Base-by-base conservation (phyloP, 2,329 filamentous ascomycete species). In the Talaromyces sp. region DNA sequence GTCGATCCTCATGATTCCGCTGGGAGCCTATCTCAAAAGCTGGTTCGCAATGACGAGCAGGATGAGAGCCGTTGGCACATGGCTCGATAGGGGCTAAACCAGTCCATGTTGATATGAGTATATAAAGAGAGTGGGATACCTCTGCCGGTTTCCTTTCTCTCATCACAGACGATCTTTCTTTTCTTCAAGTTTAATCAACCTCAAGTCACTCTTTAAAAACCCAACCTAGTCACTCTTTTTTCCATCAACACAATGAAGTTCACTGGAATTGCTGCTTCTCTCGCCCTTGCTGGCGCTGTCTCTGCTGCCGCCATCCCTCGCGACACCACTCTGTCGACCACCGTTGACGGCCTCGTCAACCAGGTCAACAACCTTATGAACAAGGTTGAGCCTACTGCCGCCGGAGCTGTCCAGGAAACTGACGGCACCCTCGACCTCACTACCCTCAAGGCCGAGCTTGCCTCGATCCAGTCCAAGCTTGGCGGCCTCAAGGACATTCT, bases 211-310 rank as follows among this genome's bases (percentile, higher is more conserved):
- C 48, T 52, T 52, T 52, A 52, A 12, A 27, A 29, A 29, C 43
- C 54, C 43, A 60, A 57, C 48, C 52, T 17, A 65, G 62, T 67
- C 69, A 66, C 62, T 72, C 65, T 60, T 69, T 69, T 61, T 12
- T n/a, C n/a, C 19, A 65, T 54, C 56, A 60, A 60, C 61, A 72
- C 48, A 61, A 75, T 74, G 73, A 75, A 74, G 70, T 70, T 74
- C 68, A 69, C 70, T 64, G 69, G 69, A 66, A 64, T 75, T 56
- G 54, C 69, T 46, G 58, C 69, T 57, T 68, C 71, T 38, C 63
- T 75, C 27, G 71, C 70, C 48, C 48, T 74, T 57, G 68, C 68
- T 58, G 64, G 71, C 63, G 60, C 67, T 62, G 68, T 67, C 52
- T 69, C 67, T 43, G 66, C 70, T 31, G 67, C 66, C 35, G 70